A percentile compares a stretch with the other conserved stretches of the same genome.
Evolutionary conservation across 163 green algal species (phyloP).

Genomic region (Scenedesmus sp.): DNA sequence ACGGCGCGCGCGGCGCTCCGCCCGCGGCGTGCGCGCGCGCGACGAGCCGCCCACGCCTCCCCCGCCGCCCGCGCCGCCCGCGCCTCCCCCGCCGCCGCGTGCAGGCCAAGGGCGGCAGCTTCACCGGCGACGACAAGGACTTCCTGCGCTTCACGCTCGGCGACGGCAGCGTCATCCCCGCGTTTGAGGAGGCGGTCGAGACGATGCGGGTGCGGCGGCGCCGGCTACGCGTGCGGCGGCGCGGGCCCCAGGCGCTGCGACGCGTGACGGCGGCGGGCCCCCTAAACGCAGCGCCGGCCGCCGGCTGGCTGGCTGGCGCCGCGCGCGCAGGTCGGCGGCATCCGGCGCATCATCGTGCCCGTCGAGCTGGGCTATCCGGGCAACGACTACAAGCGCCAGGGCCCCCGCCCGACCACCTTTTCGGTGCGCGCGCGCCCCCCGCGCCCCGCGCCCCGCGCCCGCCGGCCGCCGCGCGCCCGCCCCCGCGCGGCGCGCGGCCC

Average conservation of each 20-base stretch:
- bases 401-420: constrained; percentile 85
- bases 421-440: constrained; percentile 52
- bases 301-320: background rate
- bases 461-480: too few species aligned
- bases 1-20: too few species aligned
- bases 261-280: too few species aligned
- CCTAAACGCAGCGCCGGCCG: too few species aligned
- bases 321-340: constrained; percentile 62
- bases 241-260: too few species aligned
- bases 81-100: constrained; percentile 42
- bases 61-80: too few species aligned
- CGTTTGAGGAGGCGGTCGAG: constrained; percentile 91
- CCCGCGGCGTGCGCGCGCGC: too few species aligned
- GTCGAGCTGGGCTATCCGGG: constrained; percentile 90
- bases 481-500: too few species aligned
- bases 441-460: too few species aligned
- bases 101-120: constrained; percentile 77
- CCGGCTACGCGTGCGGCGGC: too few species aligned
- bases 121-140: constrained; percentile 87
- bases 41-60: too few species aligned
- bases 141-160: constrained; percentile 89
- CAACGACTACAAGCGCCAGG: constrained; percentile 72
- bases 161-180: constrained; percentile 80
- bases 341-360: constrained; percentile 89
- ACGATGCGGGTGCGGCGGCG: constrained; percentile 85